Base-by-base conservation (phyloP, 805 yeast species). In the Wickerhamiella australiensis region DNA sequence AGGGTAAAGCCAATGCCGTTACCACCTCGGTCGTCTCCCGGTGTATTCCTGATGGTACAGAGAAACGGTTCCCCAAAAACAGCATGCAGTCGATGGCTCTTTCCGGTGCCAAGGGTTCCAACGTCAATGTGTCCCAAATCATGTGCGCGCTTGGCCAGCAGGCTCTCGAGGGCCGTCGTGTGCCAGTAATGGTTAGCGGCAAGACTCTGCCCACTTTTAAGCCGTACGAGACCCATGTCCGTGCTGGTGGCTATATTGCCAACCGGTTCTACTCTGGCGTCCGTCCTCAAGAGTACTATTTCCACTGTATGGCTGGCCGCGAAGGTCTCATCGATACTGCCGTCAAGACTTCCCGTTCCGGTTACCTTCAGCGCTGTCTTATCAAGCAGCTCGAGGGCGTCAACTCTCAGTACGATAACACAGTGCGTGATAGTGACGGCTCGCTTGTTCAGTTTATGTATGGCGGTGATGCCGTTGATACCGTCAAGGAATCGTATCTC, bases 261-360 rank as follows among this genome's bases (percentile, higher is more conserved):
- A 90, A 94, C 54, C 83, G 99, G 59, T 92, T 92, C 79, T 94
- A 86, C 66, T 86, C 96, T 37, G 98, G 98, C 67, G 84, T 92
- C 58, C 79, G 85, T 66, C 98, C 98, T 3, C 99, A 92, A 69
- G 99, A 92, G 68, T 92, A 94, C 69, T 92, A 88, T 65, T 92
- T 94, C 92, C 99, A 92, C 71, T 92, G 97, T 74, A 92, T 92
- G 98, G 98, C 99, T 50, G 99, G 99, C 70, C 83, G 99, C 74
- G 99, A 92, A 74, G 99, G 99, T 72, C 78, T 92, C 63, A 92
- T 92, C 71, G 99, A 92, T 75, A 92, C 99, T 53, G 98, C 99
- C 46, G 99, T 92, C 56, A 92, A 92, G 70, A 92, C 99, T 8
- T 85, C 96, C 18, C 81, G 96, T 70, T 88, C 97, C 53, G 99